phyloP scores from a whole-genome alignment of 2,329 filamentous ascomycete species.

The Scortechinia acanthostroma region DNA sequence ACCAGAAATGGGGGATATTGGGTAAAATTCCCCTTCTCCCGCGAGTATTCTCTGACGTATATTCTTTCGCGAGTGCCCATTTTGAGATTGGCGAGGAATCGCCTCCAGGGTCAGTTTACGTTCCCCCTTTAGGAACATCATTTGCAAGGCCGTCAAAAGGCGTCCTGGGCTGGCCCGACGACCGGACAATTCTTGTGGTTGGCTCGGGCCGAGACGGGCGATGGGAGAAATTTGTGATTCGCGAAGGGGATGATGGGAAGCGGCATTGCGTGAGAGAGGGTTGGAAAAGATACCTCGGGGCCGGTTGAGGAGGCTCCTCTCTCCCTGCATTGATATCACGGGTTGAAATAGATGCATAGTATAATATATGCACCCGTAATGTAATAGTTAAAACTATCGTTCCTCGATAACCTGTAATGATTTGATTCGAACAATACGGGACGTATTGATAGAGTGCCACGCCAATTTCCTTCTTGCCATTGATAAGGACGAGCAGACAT shows the following conservation, averaged over 20 bases:
- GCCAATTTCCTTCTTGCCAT: conserved; percentile 1
- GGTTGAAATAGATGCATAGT: background rate
- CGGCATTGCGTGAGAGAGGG: conserved; percentile 64
- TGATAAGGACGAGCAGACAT: too few species aligned
- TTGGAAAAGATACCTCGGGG: conserved; percentile 70
- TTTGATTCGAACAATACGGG: too few species aligned
- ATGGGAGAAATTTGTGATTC: conserved; percentile 80
- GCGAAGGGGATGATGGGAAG: conserved; percentile 61
- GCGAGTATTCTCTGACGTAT: conserved; percentile 79
- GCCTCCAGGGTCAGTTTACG: conserved; percentile 31
- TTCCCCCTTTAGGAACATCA: conserved; percentile 36
- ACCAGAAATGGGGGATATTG: conserved; percentile 78
- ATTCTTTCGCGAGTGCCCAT: conserved; percentile 73
- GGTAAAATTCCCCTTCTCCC: conserved; percentile 80
- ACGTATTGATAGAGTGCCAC: too few species aligned
- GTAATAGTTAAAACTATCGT: too few species aligned
- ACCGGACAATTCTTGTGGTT: conserved; percentile 68
- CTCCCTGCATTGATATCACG: background rate
- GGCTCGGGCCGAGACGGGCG: conserved; percentile 73
- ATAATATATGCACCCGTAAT: background rate
- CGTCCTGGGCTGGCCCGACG: conserved; percentile 74
- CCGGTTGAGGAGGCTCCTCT: background rate
- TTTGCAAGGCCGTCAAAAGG: conserved; percentile 67
- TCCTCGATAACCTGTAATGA: too few species aligned
- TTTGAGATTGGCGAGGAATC: conserved; percentile 80